Conservation (phyloP, 192 early-diverging fungal genomes). For the Oehlia diaphana region DNA sequence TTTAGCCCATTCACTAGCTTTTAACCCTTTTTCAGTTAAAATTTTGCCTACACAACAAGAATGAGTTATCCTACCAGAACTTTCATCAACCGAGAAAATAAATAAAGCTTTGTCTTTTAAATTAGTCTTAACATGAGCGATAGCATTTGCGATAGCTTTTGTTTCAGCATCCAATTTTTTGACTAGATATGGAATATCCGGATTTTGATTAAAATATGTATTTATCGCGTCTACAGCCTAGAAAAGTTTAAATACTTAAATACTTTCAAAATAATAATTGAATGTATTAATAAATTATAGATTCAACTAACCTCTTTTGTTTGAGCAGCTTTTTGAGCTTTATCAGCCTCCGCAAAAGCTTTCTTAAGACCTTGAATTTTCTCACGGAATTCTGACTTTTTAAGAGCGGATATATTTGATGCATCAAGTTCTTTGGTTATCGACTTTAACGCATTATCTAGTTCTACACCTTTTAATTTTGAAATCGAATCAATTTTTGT, state of each 20-base stretch:
- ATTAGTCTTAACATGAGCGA: slow-evolving; percentile 73
- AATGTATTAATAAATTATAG: background rate
- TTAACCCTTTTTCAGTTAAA: slow-evolving; percentile 74
- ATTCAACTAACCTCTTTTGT: slow-evolving; percentile 63
- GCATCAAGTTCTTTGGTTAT: slow-evolving; percentile 79
- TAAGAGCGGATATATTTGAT: slow-evolving; percentile 73
- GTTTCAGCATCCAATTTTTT: slow-evolving; percentile 66
- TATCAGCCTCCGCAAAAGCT: slow-evolving; percentile 85
- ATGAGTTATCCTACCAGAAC: slow-evolving; percentile 70
- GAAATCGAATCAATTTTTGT: slow-evolving; percentile 62
- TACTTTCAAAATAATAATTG: background rate
- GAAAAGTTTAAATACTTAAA: background rate
- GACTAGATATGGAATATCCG: slow-evolving; percentile 59
- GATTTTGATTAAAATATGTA: slow-evolving; percentile 65
- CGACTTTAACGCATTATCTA: slow-evolving; percentile 80
- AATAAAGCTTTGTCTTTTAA: slow-evolving; percentile 85
- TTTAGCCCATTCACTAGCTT: slow-evolving; percentile 89
- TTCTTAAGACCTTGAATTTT: slow-evolving; percentile 76
- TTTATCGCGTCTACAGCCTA: slow-evolving; percentile 72
- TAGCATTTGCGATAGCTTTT: slow-evolving; percentile 81
- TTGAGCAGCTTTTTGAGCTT: slow-evolving; percentile 81
- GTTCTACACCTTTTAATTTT: slow-evolving; percentile 53
- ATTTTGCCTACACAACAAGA: slow-evolving; percentile 81
- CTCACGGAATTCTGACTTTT: slow-evolving; percentile 75
- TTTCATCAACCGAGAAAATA: slow-evolving; percentile 75